Base-by-base conservation (phyloP, 2,329 filamentous ascomycete species). In the Fusarium sp. region DNA sequence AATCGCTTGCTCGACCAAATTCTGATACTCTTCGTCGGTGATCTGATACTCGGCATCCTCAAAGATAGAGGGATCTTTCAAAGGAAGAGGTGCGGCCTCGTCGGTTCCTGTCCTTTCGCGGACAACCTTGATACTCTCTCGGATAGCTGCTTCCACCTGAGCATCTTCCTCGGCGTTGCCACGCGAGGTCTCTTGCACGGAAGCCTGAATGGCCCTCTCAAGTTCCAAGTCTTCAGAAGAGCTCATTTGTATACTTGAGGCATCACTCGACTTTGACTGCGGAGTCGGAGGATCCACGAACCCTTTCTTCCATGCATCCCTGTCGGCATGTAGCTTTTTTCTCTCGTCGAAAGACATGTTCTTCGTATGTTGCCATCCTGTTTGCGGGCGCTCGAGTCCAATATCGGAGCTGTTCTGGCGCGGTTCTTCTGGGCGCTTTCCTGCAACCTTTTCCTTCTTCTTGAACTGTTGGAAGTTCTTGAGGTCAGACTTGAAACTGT, bases 131-230 rank as follows among this genome's bases (percentile, higher is more conserved):
- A 96, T 83, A 65, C 90, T 93, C 7, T 91, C 88, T 15, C 91
- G 84, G 50, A 96, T 91, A 1, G 92, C 92, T 20, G 87, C 83
- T 74, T 94, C 92, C 47, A 96, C 84, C 60, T 86, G 82, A 22
- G 84, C 84, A 72, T 96, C 93, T 76, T 96, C 91, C 20, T 87
- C 83, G 0, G 83, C 75, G 65, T 95, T 84, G 13, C 92, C 92
- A 1, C 81, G 84, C 0, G 91, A 94, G 0, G 91, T 93, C 73
- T 91, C 86, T 9, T 82, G 80, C 1, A 96, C 90, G 1, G 90
- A 92, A 13, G 83, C 82, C 53, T 84, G 85, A 59, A 96, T 95
- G 2, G 92, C 92, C 41, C 85, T 82, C 75, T 95, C 92, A 41
- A 93, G 85, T 57, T 91, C 90, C 3, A 84, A 82, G 33, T 87